Percentiles rank a stretch among this genome's conserved stretches.
Conservation (phyloP, 2,329 filamentous ascomycete species). For the Xylaria sp. region DNA sequence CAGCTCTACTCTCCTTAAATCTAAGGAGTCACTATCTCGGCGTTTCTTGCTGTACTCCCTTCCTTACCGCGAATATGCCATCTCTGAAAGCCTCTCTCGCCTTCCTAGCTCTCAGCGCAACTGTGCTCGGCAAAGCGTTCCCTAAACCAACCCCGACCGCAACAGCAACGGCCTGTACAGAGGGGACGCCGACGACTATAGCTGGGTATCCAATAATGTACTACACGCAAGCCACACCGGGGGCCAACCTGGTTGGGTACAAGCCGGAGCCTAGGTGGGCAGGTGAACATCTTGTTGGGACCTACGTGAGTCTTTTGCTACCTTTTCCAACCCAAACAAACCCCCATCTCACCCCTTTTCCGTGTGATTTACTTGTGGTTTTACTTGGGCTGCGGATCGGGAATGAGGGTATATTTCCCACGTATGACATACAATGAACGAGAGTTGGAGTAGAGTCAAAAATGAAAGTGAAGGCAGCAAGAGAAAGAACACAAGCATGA, state of each 20-base stretch:
- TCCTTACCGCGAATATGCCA: slow-evolving; percentile 6
- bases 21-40: background rate
- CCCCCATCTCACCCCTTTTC: no score
- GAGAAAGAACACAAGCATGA: background rate
- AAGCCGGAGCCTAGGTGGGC: slow-evolving; percentile 46
- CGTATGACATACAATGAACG: background rate
- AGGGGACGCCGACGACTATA: slow-evolving; percentile 43
- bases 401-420: background rate
- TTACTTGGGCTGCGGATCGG: background rate
- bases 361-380: background rate
- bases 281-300: slow-evolving; percentile 42
- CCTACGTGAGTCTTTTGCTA: slow-evolving; percentile 40
- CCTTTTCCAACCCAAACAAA: no score
- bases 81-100: slow-evolving; percentile 7
- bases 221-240: slow-evolving; percentile 44
- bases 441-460: background rate
- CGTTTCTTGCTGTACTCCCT: background rate
- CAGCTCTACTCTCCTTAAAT: background rate
- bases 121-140: slow-evolving; percentile 34
- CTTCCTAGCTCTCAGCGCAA: slow-evolving; percentile 4
- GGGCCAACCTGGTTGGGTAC: slow-evolving; percentile 37
- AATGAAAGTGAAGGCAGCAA: background rate
- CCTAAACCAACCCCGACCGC: slow-evolving; percentile 21
- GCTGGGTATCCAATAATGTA: slow-evolving; percentile 47
- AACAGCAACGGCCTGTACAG: slow-evolving; percentile 40